These are phyloP conservation scores for Leccinum arenicola DNA, from an alignment of 768 basidiomycete genomes.

Conservation along the genomic window DNA sequence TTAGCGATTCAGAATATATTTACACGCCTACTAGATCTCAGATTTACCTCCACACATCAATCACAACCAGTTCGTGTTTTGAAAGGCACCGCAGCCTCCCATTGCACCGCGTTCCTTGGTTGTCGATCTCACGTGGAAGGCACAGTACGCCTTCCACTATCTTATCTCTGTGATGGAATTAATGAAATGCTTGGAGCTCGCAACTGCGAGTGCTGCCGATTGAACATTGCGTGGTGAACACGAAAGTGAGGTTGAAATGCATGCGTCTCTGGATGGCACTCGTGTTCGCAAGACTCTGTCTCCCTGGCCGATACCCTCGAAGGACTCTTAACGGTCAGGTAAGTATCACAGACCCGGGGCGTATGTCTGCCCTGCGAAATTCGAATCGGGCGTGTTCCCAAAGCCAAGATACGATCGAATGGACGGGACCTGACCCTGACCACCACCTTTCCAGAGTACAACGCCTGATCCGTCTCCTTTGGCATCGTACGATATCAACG, in stretches of 20 bases:
- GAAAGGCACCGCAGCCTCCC: constrained; percentile 7
- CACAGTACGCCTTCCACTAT: constrained; percentile 24
- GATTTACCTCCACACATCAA: constrained; percentile 25
- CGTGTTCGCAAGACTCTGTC: constrained; percentile 33
- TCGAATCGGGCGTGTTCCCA: background rate
- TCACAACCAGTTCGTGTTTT: constrained; percentile 15
- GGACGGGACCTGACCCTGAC: constrained; percentile 60
- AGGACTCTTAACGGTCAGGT: constrained; percentile 37
- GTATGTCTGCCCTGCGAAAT: background rate
- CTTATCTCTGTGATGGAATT: constrained; percentile 27
- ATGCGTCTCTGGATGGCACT: constrained; percentile 39
- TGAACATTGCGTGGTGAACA: background rate
- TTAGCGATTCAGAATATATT: constrained; percentile 22
- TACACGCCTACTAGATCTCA: constrained; percentile 20
- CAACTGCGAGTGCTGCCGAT: background rate
- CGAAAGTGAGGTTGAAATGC: constrained; percentile 24
- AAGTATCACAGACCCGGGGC: constrained; percentile 12
- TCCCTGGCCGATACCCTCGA: constrained; percentile 28
- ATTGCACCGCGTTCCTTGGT: constrained; percentile 27
- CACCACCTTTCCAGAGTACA: constrained; percentile 54
- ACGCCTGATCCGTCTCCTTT: background rate
- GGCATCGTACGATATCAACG: background rate
- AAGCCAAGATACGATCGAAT: constrained; percentile 49
- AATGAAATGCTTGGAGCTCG: constrained; percentile 19
- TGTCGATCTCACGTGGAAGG: constrained; percentile 31